phyloP scores from a whole-genome alignment of 1,284 basidiomycete species.

The Naganishia albida region DNA sequence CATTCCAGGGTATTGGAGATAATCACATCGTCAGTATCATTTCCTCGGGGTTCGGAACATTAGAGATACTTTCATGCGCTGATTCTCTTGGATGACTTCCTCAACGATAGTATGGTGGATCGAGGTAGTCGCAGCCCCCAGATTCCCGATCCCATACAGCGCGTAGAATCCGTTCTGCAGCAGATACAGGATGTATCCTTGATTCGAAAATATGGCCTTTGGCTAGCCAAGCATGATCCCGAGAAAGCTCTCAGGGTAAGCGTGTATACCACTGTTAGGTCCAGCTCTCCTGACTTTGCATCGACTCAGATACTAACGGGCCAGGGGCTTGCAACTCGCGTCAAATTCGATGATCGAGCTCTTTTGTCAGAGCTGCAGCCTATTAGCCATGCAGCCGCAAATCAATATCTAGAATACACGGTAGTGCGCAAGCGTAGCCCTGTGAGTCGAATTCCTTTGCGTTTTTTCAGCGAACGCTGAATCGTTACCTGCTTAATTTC shows the following conservation, averaged over 20 bases:
- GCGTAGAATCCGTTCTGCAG: conserved; percentile 67
- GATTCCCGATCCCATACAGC: conserved; percentile 67
- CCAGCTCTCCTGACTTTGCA: conserved; percentile 39
- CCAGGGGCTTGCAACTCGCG: conserved; percentile 56
- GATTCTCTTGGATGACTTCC: neutral
- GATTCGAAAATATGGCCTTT: conserved; percentile 73
- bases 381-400: conserved; percentile 59
- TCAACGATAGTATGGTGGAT: conserved; percentile 65
- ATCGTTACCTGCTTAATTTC: neutral
- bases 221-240: conserved; percentile 71
- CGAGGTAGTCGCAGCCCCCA: conserved; percentile 67
- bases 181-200: conserved; percentile 64
- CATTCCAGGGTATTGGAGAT: conserved; percentile 65
- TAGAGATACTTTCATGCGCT: conserved; percentile 3
- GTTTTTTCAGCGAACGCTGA: neutral
- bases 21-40: conserved; percentile 66
- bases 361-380: conserved; percentile 49
- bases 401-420: conserved; percentile 74
- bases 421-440: conserved; percentile 69
- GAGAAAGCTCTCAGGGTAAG: conserved; percentile 70
- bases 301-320: conserved; percentile 57
- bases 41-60: neutral
- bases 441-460: conserved; percentile 28
- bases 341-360: conserved; percentile 56
- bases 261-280: conserved; percentile 32